phyloP scores from a whole-genome alignment of 2,329 filamentous ascomycete genomes.

The Bertia moriformis region DNA sequence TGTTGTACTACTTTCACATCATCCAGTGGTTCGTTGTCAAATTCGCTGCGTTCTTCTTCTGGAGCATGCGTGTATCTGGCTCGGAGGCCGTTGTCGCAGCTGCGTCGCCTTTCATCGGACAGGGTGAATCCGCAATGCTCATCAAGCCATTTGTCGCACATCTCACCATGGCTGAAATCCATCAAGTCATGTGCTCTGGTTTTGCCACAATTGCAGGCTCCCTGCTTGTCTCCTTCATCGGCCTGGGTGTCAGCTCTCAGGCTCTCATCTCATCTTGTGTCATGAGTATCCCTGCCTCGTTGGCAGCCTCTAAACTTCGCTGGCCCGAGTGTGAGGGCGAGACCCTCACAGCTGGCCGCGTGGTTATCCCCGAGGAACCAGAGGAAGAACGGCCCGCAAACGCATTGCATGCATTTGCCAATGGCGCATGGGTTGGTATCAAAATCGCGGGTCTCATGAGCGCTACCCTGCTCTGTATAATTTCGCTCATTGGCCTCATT shows the following conservation, averaged over 20 bases:
- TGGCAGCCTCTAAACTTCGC: constrained; percentile 51
- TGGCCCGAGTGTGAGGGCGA: constrained; percentile 53
- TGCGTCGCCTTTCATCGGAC: constrained; percentile 59
- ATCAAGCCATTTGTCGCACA: constrained; percentile 55
- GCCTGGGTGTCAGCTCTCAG: constrained; percentile 49
- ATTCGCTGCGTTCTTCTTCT: constrained; percentile 59
- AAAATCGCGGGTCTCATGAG: constrained; percentile 66
- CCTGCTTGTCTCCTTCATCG: constrained; percentile 52
- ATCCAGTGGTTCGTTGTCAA: constrained; percentile 57
- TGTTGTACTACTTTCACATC: constrained; percentile 47
- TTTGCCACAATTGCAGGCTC: constrained; percentile 57
- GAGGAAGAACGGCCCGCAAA: constrained; percentile 44
- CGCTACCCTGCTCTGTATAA: constrained; percentile 58
- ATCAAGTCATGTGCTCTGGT: constrained; percentile 56
- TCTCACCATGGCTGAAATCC: constrained; percentile 50
- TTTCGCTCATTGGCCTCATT: constrained; percentile 51
- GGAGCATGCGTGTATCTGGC: constrained; percentile 52
- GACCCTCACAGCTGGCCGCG: constrained; percentile 49
- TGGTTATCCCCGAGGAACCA: constrained; percentile 50
- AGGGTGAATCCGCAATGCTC: constrained; percentile 58
- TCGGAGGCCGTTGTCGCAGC: constrained; percentile 57
- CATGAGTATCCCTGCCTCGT: constrained; percentile 56
- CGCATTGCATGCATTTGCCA: constrained; percentile 56
- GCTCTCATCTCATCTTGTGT: constrained; percentile 55
- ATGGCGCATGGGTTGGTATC: constrained; percentile 60